Percentiles rank a stretch among this genome's conserved stretches.
phyloP scores from a whole-genome alignment of 148 eudicot genomes.

The Beta vulgaris region DNA sequence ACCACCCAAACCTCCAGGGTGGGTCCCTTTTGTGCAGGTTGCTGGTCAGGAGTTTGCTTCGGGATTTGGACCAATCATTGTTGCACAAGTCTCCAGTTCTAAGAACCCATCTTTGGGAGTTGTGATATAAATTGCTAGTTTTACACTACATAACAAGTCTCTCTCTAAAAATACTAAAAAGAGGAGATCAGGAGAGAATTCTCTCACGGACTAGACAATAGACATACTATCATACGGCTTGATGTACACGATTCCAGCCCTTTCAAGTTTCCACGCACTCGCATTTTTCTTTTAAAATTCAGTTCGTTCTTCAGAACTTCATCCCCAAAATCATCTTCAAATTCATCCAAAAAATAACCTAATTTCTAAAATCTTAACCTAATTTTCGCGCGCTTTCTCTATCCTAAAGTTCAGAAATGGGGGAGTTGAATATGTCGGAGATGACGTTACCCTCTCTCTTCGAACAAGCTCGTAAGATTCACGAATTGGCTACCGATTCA shows the following conservation, averaged over 20 bases:
- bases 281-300: no score
- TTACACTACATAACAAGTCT: no score
- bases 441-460: constrained; percentile 53
- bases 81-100: no score
- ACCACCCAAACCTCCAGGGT: no score
- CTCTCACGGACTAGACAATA: no score
- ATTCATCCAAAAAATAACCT: constrained; percentile 17
- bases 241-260: neutral
- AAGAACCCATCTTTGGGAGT: no score
- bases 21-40: no score
- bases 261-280: neutral
- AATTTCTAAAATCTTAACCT: neutral
- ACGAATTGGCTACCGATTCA: constrained; percentile 41
- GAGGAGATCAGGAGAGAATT: neutral
- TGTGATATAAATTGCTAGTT: no score
- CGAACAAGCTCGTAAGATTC: constrained; percentile 56
- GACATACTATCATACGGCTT: neutral
- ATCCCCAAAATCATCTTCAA: neutral
- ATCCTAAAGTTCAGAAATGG: constrained; percentile 23
- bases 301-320: neutral
- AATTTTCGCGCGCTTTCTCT: constrained; percentile 8
- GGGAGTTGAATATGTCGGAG: constrained; percentile 44
- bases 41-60: no score
- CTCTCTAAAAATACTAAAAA: no score
- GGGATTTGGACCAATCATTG: no score